Evolutionary conservation across 495 filamentous ascomycete genomes (phyloP).

Genomic region (Chlorociboria aeruginascens): DNA sequence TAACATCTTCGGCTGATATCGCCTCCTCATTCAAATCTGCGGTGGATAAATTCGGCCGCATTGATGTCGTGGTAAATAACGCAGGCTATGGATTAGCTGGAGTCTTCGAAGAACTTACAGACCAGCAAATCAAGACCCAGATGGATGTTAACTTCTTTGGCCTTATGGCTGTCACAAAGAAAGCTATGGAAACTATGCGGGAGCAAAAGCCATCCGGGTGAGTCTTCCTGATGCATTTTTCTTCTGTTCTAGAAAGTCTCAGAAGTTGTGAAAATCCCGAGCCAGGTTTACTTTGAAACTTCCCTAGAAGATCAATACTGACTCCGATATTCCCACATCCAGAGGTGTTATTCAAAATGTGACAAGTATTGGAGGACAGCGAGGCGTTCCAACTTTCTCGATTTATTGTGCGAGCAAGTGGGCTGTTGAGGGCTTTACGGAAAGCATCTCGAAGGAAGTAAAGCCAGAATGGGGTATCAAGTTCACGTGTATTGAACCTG

Average conservation of each 20-base stretch:
- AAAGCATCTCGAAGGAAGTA: constrained; percentile 37
- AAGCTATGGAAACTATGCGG: constrained; percentile 34
- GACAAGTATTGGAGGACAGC: constrained; percentile 37
- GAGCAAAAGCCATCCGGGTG: constrained; percentile 20
- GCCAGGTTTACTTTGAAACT: too few species aligned
- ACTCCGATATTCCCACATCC: too few species aligned
- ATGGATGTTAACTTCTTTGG: constrained; percentile 46
- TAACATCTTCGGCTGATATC: constrained; percentile 34
- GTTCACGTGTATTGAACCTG: constrained; percentile 25
- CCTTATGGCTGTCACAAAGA: constrained; percentile 29
- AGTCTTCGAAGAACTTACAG: constrained; percentile 32
- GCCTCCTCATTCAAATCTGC: constrained; percentile 25
- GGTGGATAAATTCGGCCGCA: constrained; percentile 26
- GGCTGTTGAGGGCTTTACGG: constrained; percentile 43
- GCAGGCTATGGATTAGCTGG: constrained; percentile 37
- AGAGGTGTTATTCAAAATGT: constrained; percentile 44
- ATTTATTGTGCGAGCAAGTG: constrained; percentile 47
- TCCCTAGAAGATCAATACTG: too few species aligned
- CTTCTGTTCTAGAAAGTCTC: too few species aligned
- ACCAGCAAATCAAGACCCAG: constrained; percentile 26
- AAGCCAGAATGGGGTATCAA: constrained; percentile 36
- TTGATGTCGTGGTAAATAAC: constrained; percentile 48
- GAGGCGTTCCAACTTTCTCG: constrained; percentile 31
- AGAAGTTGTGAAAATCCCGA: too few species aligned
- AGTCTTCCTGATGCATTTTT: too few species aligned